A percentile compares a stretch with the other conserved stretches of the same genome.
Evolutionary conservation across 345 rosid genomes (phyloP).

Genomic region (Salix viminalis): DNA sequence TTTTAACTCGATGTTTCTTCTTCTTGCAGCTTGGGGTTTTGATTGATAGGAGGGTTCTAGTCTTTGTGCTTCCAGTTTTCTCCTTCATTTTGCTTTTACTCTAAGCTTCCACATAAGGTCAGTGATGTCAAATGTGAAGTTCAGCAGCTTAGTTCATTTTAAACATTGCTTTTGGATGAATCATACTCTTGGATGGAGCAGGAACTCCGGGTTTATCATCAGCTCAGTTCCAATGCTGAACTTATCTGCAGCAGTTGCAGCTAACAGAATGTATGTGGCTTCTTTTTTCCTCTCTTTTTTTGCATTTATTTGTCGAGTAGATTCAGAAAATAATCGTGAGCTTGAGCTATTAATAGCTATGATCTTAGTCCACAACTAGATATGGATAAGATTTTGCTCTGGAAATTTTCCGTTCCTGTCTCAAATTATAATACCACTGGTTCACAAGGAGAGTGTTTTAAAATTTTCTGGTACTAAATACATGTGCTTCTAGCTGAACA

Average conservation of each 20-base stretch:
- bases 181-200: constrained; percentile 32
- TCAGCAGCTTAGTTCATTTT: constrained; percentile 17
- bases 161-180: not conserved
- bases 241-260: constrained; percentile 89
- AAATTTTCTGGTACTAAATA: not conserved
- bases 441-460: not conserved
- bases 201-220: constrained; percentile 96
- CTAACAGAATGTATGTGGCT: constrained; percentile 68
- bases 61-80: constrained; percentile 58
- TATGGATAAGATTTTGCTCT: too few species aligned
- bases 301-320: not conserved
- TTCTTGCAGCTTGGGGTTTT: constrained; percentile 68
- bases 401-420: not conserved
- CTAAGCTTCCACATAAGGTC: constrained; percentile 98
- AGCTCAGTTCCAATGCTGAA: constrained; percentile 89
- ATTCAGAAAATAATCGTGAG: not conserved
- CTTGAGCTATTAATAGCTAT: too few species aligned
- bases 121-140: constrained; percentile 12
- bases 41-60: constrained; percentile 69
- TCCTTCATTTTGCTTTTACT: constrained; percentile 76
- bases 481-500: not conserved
- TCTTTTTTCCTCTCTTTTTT: not conserved
- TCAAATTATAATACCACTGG: not conserved
- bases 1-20: not conserved
- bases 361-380: too few species aligned